Evolutionary conservation across 2,329 filamentous ascomycete genomes (phyloP).

Genomic region (Leptographium procerum): DNA sequence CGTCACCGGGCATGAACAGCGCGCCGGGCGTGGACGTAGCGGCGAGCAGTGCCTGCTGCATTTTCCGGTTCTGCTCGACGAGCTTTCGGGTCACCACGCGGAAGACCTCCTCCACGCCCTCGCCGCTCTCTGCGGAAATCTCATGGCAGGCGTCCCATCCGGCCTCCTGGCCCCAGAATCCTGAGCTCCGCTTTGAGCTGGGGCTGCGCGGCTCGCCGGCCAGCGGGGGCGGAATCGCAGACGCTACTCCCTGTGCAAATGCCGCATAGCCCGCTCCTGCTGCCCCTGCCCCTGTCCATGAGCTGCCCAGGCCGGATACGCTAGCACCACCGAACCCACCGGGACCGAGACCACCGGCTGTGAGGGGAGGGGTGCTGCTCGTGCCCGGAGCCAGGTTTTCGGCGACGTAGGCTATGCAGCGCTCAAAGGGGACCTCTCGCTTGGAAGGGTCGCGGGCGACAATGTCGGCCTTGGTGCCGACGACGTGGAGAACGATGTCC

Average conservation of each 20-base stretch:
- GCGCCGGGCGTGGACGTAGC: conserved; percentile 41
- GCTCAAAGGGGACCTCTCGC: conserved; percentile 84
- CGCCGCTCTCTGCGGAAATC: conserved; percentile 84
- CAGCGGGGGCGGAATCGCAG: conserved; percentile 11
- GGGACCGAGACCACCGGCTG: conserved; percentile 24
- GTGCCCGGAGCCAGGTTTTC: conserved; percentile 72
- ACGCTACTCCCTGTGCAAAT: conserved; percentile 3
- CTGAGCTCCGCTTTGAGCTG: conserved; percentile 55
- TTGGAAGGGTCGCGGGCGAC: conserved; percentile 70
- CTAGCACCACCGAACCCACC: not conserved
- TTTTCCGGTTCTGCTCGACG: conserved; percentile 52
- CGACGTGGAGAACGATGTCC: conserved; percentile 83
- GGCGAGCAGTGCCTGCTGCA: conserved; percentile 46
- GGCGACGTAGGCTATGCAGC: conserved; percentile 89
- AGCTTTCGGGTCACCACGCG: conserved; percentile 54
- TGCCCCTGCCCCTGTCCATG: not conserved
- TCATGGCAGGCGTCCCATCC: conserved; percentile 98
- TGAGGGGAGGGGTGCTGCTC: conserved; percentile 55
- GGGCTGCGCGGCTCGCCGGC: conserved; percentile 45
- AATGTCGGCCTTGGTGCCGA: conserved; percentile 87
- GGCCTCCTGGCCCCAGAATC: conserved; percentile 84
- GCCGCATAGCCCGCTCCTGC: not conserved
- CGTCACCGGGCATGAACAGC: conserved; percentile 6
- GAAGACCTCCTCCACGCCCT: conserved; percentile 95
- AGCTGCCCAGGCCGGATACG: not conserved